phyloP scores from a whole-genome alignment of 1,139 yeast genomes.

The Pichia sp. region DNA sequence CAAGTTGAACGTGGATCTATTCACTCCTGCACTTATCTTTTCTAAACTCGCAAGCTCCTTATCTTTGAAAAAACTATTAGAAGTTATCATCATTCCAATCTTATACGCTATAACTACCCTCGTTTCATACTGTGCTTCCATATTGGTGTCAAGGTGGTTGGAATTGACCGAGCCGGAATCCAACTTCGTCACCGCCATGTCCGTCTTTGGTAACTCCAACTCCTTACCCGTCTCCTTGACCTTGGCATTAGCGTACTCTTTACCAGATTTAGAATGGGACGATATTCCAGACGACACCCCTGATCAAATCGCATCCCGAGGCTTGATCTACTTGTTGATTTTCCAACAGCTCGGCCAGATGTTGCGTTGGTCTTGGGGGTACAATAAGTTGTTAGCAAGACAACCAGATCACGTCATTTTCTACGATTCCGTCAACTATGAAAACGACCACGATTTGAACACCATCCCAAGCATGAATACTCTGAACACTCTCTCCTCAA shows the following conservation, averaged over 20 bases:
- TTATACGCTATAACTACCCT: conserved; percentile 64
- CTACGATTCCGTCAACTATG: conserved; percentile 11
- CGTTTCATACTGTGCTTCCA: conserved; percentile 57
- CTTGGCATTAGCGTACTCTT: conserved; percentile 65
- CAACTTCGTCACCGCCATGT: conserved; percentile 86
- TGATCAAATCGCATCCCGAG: conserved; percentile 77
- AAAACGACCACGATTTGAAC: conserved; percentile 1
- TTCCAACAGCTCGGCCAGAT: conserved; percentile 87
- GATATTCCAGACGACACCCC: conserved; percentile 61
- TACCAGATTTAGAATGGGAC: conserved; percentile 76
- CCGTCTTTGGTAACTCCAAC: conserved; percentile 82
- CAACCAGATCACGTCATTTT: conserved; percentile 38
- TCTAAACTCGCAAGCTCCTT: conserved; percentile 75
- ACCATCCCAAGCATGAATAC: conserved; percentile 5
- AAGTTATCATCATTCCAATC: conserved; percentile 71
- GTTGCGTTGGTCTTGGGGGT: conserved; percentile 93
- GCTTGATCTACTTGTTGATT: conserved; percentile 70
- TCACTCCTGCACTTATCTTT: conserved; percentile 84
- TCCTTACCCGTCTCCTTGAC: conserved; percentile 79
- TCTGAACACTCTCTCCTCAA: not conserved
- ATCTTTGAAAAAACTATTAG: conserved; percentile 63
- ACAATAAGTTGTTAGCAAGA: conserved; percentile 63
- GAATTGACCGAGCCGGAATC: conserved; percentile 61
- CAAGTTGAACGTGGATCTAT: conserved; percentile 69
- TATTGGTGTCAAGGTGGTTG: conserved; percentile 45